phyloP scores from a whole-genome alignment of 805 yeast species.

The Saturnispora sekii region DNA sequence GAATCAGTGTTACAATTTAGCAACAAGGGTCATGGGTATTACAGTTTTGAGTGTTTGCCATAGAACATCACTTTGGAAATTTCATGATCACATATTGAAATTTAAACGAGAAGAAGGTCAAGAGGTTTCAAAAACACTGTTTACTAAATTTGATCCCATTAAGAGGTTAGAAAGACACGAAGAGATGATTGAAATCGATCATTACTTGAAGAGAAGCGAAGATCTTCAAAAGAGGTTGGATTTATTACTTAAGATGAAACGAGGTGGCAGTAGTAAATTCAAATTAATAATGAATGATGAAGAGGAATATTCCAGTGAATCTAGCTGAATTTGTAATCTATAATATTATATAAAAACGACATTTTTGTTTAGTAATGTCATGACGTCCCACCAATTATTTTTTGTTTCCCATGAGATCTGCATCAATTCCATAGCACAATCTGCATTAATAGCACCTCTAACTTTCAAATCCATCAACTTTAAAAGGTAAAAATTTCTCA shows the following conservation, averaged over 20 bases:
- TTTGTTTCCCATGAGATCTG: slow-evolving; percentile 44
- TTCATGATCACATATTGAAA: slow-evolving; percentile 72
- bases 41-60: slow-evolving; percentile 87
- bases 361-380: slow-evolving; percentile 33
- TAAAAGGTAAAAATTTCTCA: slow-evolving; percentile 29
- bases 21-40: slow-evolving; percentile 60
- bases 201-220: slow-evolving; percentile 61
- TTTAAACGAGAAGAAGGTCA: slow-evolving; percentile 28
- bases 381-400: slow-evolving; percentile 42
- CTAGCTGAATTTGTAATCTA: background rate
- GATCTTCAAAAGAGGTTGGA: slow-evolving; percentile 54
- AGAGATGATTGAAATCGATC: slow-evolving; percentile 63
- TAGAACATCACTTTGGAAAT: slow-evolving; percentile 86
- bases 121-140: slow-evolving; percentile 19
- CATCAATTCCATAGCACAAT: slow-evolving; percentile 31
- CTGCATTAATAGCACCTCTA: slow-evolving; percentile 32
- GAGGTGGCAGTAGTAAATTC: slow-evolving; percentile 7
- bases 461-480: slow-evolving; percentile 33
- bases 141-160: slow-evolving; percentile 58
- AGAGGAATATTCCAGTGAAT: slow-evolving; percentile 7
- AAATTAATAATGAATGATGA: slow-evolving; percentile 20
- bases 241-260: slow-evolving; percentile 36
- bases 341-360: slow-evolving; percentile 32
- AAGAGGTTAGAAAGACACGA: slow-evolving; percentile 67
- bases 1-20: slow-evolving; percentile 77